Conservation (phyloP, 2,329 filamentous ascomycete species). For the Aspergillus candidus region DNA sequence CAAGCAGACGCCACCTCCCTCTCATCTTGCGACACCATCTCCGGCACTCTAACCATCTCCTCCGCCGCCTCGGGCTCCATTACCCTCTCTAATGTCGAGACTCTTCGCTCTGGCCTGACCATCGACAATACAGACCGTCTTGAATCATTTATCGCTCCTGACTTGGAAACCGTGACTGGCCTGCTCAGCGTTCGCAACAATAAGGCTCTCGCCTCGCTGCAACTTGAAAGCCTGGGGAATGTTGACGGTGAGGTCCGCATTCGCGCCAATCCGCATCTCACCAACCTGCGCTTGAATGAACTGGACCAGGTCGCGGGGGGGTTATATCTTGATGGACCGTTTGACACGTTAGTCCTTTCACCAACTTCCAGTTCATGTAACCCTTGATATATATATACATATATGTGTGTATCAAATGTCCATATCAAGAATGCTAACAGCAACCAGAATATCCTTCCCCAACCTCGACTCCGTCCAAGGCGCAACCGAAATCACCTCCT, state of each 20-base stretch:
- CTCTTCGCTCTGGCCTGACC: constrained; percentile 20
- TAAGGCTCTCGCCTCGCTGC: constrained; percentile 14
- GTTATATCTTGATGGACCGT: constrained; percentile 18
- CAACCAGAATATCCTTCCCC: constrained; percentile 18
- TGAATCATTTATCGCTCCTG: constrained; percentile 12
- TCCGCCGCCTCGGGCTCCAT: constrained; percentile 35
- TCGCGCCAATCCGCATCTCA: constrained; percentile 17
- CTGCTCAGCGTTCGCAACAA: constrained; percentile 16
- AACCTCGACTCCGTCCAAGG: constrained; percentile 21
- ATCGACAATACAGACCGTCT: constrained; percentile 13
- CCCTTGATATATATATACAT: not conserved
- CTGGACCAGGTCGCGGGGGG: constrained; percentile 21
- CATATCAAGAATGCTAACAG: not conserved
- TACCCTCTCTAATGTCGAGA: constrained; percentile 34
- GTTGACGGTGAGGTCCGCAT: constrained; percentile 17
- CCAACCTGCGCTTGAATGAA: constrained; percentile 14
- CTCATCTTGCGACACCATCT: constrained; percentile 34
- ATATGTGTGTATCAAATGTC: not conserved
- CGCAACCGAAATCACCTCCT: constrained; percentile 18
- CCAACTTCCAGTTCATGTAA: not conserved
- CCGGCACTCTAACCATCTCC: constrained; percentile 35
- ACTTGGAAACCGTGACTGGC: constrained; percentile 17
- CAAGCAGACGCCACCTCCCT: constrained; percentile 27
- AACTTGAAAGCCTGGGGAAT: constrained; percentile 13
- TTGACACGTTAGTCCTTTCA: constrained; percentile 14